Base-by-base conservation (phyloP, 2,329 filamentous ascomycete genomes). In the Claviceps humidiphila region DNA sequence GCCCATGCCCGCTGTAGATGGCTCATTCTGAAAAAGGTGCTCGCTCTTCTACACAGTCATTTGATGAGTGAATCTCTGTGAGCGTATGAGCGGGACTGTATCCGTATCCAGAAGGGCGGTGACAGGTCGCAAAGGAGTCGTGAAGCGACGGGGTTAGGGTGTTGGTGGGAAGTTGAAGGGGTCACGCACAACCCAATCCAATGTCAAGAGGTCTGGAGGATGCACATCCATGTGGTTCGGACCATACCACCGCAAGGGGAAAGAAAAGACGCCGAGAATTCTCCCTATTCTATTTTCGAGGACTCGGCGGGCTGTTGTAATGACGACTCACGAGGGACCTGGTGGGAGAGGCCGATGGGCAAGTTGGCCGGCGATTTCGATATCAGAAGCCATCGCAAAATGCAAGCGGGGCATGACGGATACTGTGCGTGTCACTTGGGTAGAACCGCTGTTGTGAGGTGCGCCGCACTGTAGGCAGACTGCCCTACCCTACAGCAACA, bases 1-100 rank as follows among this genome's bases (percentile, higher is more conserved):
- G 84, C 84, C 73, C 89, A 91, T 54, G 82, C 77, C 66, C 82
- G 84, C 66, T 89, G 87, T 54, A 91, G 76, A 61, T 89, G 83
- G 65, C 87, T 91, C 88, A 94, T 94, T 56, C 49, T 68, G 62
- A 53, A 22, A 22, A 11, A 11, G 40, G n/a, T 17, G 16, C 46
- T 20, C 39, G 4, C 14, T 20, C 13, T 30, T 20, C 8, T 39
- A 43, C 26, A 34, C 30, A 11, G 30, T 43, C 41, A 24, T 43
- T 43, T 8, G 20, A 22, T 16, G 20, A 1, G 20, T 5, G 9
- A 11, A 4, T 34, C 9, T 43, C 6, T 43, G 8, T 42, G 17
- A 42, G 4, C 9, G 13, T 20, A 11, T 42, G 17, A 22, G 11
- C 5, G 11, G 4, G 16, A 24, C 41, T 5, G 2, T 24, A 14